phyloP scores from a whole-genome alignment of 805 yeast species.

The Huiozyma naganishii region DNA sequence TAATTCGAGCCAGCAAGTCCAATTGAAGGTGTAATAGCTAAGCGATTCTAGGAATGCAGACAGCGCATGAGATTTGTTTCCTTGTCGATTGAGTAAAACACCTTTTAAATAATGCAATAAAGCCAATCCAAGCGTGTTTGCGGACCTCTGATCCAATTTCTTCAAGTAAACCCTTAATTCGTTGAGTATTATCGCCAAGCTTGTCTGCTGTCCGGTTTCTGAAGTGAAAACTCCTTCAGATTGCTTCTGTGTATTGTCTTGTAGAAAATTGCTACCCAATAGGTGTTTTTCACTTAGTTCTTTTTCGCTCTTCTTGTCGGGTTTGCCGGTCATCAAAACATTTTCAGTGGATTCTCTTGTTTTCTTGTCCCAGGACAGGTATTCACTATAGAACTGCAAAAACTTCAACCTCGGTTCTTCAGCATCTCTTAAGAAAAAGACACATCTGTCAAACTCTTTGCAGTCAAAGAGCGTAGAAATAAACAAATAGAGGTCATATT shows the following conservation, averaged over 20 bases:
- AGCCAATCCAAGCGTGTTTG: conserved; percentile 29
- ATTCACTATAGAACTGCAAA: conserved; percentile 55
- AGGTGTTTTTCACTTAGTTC: conserved; percentile 4
- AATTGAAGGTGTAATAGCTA: conserved; percentile 65
- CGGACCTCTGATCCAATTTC: conserved; percentile 1
- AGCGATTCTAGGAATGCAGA: conserved; percentile 50
- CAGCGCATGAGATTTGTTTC: conserved; percentile 51
- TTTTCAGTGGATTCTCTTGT: conserved; percentile 65
- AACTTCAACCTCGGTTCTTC: conserved; percentile 41
- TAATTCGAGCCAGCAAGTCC: conserved; percentile 90
- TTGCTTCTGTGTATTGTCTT: background rate
- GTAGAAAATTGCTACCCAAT: background rate
- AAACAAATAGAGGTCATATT: conserved; percentile 39
- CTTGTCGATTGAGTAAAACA: conserved; percentile 45
- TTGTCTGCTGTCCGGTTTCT: conserved; percentile 18
- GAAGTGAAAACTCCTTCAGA: background rate
- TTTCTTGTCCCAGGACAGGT: conserved; percentile 67
- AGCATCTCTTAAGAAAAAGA: conserved; percentile 43
- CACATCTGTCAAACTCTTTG: conserved; percentile 76
- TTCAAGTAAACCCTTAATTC: conserved; percentile 27
- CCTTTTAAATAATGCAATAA: conserved; percentile 69
- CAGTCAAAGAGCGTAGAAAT: conserved; percentile 71
- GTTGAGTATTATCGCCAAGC: conserved; percentile 29
- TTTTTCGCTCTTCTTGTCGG: conserved; percentile 5
- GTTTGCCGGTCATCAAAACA: conserved; percentile 34